A percentile compares a stretch with the other conserved stretches of the same genome.
Conservation (phyloP, 2,329 filamentous ascomycete species). For the Nigrospora sphaerica region DNA sequence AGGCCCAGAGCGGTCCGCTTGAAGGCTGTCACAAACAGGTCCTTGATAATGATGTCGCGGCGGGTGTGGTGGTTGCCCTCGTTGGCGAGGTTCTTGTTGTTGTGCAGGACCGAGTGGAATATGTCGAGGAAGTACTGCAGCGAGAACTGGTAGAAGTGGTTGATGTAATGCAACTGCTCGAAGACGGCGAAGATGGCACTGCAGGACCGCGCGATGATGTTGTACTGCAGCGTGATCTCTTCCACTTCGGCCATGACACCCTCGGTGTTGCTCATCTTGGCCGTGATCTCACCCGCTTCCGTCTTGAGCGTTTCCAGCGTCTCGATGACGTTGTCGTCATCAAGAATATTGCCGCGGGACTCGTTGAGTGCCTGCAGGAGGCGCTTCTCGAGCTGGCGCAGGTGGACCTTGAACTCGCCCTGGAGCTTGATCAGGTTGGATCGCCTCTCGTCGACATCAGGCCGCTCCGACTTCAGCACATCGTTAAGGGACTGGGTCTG, state of each 20-base stretch:
- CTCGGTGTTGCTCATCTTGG: conserved; percentile 93
- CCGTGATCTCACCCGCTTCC: conserved; percentile 90
- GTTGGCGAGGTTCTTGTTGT: conserved; percentile 64
- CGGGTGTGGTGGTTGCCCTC: conserved; percentile 71
- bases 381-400: conserved; percentile 90
- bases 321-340: conserved; percentile 97
- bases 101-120: conserved; percentile 83
- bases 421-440: conserved; percentile 98
- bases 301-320: conserved; percentile 97
- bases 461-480: conserved; percentile 92
- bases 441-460: conserved; percentile 91
- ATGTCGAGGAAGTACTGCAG: conserved; percentile 97
- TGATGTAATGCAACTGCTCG: conserved; percentile 95
- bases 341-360: conserved; percentile 93
- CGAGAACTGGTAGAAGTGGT: conserved; percentile 99
- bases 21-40: conserved; percentile 87
- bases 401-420: conserved; percentile 97
- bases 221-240: conserved; percentile 90
- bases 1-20: conserved; percentile 89
- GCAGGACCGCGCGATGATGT: conserved; percentile 86
- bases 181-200: conserved; percentile 95
- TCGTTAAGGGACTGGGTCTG: conserved; percentile 97
- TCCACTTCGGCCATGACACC: conserved; percentile 98
- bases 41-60: conserved; percentile 82
- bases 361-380: conserved; percentile 93